Evolutionary conservation across 176 grass and related monocot genomes (phyloP).

Genomic region (Chloris gayana): DNA sequence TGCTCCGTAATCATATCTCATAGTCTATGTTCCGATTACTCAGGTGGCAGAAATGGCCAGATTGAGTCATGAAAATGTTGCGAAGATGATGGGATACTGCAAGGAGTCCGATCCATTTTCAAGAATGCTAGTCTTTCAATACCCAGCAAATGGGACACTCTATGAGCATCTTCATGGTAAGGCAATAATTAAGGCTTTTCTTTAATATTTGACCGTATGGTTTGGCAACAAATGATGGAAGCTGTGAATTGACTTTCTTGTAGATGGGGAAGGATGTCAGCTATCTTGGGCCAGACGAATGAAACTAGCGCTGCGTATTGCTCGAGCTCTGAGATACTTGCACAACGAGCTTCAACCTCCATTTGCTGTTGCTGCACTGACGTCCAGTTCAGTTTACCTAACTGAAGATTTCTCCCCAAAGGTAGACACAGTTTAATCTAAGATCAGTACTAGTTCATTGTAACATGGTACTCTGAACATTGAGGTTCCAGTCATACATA

Average conservation of each 20-base stretch:
- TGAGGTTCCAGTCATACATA: background rate
- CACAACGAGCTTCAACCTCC: slow-evolving; percentile 89
- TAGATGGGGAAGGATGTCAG: slow-evolving; percentile 83
- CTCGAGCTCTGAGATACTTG: slow-evolving; percentile 70
- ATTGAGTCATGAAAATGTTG: slow-evolving; percentile 66
- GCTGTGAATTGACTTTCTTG: background rate
- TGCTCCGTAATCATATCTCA: background rate
- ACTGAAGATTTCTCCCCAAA: slow-evolving; percentile 94
- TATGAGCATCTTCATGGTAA: slow-evolving; percentile 85
- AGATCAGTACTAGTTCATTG: background rate
- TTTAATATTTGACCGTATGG: background rate
- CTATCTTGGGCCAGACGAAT: slow-evolving; percentile 88
- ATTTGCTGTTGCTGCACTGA: slow-evolving; percentile 61
- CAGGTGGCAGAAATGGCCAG: slow-evolving; percentile 78
- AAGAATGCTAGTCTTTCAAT: slow-evolving; percentile 86
- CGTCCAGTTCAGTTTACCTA: slow-evolving; percentile 86
- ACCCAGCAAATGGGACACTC: slow-evolving; percentile 91
- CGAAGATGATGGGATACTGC: slow-evolving; percentile 83
- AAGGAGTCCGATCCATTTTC: slow-evolving; percentile 80
- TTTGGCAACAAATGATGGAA: background rate
- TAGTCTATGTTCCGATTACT: slow-evolving; percentile 25
- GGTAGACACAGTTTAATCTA: slow-evolving; percentile 37
- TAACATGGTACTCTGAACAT: background rate
- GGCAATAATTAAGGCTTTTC: slow-evolving; percentile 1
- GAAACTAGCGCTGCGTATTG: slow-evolving; percentile 69